A percentile compares a stretch with the other conserved stretches of the same genome.
Conservation (phyloP, 345 rosid genomes). For the Camelina laxa region DNA sequence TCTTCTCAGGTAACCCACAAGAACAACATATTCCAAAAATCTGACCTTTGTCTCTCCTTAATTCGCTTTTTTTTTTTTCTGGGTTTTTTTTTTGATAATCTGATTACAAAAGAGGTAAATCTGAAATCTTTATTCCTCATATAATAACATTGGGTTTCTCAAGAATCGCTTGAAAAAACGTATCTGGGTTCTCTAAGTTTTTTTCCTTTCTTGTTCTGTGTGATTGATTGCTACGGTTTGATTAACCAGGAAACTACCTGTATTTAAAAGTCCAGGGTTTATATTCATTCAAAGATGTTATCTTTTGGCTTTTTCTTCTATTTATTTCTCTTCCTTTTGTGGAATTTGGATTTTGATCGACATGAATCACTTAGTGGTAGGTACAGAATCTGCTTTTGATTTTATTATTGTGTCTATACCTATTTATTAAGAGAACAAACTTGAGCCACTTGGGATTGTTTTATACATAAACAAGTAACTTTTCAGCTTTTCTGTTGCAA, state of each 20-base stretch:
- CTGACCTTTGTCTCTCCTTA: background rate
- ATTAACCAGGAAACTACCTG: background rate
- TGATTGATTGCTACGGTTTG: background rate
- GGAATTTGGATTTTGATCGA: conserved; percentile 36
- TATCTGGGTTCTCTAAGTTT: conserved; percentile 14
- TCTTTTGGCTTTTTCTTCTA: background rate
- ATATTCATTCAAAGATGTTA: background rate
- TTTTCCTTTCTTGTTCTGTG: background rate
- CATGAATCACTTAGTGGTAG: conserved; percentile 35
- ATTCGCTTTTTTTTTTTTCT: background rate
- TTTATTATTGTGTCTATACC: conserved; percentile 18
- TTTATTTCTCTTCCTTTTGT: background rate
- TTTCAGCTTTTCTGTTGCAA: conserved; percentile 21
- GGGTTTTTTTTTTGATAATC: background rate
- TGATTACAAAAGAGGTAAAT: conserved; percentile 29
- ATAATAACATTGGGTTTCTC: background rate
- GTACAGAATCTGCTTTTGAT: conserved; percentile 23
- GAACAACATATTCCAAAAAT: background rate
- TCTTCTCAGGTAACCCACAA: conserved; percentile 35
- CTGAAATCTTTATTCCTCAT: background rate
- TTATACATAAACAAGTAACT: background rate
- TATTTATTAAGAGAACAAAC: background rate
- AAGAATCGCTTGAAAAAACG: background rate
- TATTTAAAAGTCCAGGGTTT: background rate
- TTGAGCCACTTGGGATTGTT: conserved; percentile 25